phyloP scores from a whole-genome alignment of 2,329 filamentous ascomycete genomes.

The Aspergillus texensis region DNA sequence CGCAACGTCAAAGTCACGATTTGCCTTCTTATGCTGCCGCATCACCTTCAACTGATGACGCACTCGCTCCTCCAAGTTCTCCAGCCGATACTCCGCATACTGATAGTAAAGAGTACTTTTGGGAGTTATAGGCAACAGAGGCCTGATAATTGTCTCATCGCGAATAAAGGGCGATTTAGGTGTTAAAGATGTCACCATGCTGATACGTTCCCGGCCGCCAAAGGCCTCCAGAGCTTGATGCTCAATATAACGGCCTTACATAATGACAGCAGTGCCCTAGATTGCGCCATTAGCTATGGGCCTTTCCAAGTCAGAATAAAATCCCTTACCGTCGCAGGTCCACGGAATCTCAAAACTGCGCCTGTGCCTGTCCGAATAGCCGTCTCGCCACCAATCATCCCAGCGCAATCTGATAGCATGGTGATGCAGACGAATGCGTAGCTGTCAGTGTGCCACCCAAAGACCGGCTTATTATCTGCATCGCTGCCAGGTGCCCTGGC shows the following conservation, averaged over 20 bases:
- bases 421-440: constrained; percentile 72
- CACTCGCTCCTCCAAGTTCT: constrained; percentile 61
- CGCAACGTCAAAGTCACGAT: not conserved
- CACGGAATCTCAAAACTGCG: constrained; percentile 60
- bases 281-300: not conserved
- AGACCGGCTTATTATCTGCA: not conserved
- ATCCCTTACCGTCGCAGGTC: constrained; percentile 59
- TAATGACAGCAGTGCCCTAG: constrained; percentile 64
- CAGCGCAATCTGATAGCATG: constrained; percentile 65
- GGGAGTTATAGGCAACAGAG: constrained; percentile 62
- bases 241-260: constrained; percentile 69
- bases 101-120: constrained; percentile 60
- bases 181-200: constrained; percentile 67
- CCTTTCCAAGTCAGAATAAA: not conserved
- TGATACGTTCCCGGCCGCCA: constrained; percentile 63
- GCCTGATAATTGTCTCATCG: constrained; percentile 65
- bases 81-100: constrained; percentile 64
- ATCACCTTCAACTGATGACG: not conserved
- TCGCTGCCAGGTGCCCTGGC: constrained; percentile 18
- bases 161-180: constrained; percentile 56
- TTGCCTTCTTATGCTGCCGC: not conserved
- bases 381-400: constrained; percentile 68
- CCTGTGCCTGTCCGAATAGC: constrained; percentile 59
- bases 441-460: constrained; percentile 67
- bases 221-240: constrained; percentile 64